Percentiles rank a stretch among this genome's conserved stretches.
phyloP scores from a whole-genome alignment of 108 stramenopile genomes.

The Asterionellopsis glacialis region DNA sequence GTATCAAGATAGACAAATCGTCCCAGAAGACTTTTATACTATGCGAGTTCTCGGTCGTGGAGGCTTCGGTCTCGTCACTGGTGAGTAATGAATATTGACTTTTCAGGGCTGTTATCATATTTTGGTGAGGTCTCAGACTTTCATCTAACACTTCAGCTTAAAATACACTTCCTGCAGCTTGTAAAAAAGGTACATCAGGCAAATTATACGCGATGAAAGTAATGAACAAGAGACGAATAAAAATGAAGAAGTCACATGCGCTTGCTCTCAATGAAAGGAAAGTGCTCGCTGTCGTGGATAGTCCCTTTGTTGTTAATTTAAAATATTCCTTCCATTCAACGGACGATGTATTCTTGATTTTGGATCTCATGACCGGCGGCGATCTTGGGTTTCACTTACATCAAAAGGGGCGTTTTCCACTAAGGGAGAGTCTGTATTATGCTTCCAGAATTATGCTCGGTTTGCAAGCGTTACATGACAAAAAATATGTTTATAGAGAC shows the following conservation, averaged over 20 bases:
- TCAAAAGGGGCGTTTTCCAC: conserved; percentile 70
- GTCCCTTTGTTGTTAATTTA: conserved; percentile 93
- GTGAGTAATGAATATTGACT: conserved; percentile 32
- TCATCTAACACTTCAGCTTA: background rate
- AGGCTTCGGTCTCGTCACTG: conserved; percentile 92
- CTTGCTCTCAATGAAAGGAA: conserved; percentile 88
- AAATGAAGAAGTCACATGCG: conserved; percentile 86
- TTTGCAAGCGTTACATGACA: conserved; percentile 85
- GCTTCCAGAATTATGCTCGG: conserved; percentile 90
- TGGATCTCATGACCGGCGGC: conserved; percentile 97
- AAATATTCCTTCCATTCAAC: conserved; percentile 93
- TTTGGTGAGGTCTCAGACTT: too few species aligned
- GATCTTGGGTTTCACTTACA: conserved; percentile 83
- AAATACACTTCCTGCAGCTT: conserved; percentile 39
- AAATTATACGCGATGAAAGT: conserved; percentile 98
- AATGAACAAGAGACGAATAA: conserved; percentile 95
- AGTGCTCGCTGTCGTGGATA: conserved; percentile 76
- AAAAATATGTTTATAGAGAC: conserved; percentile 87
- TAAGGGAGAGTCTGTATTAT: conserved; percentile 79
- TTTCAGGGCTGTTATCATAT: background rate
- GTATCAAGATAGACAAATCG: conserved; percentile 67
- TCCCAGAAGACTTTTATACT: conserved; percentile 89
- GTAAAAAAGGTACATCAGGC: conserved; percentile 92
- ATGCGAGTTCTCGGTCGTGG: conserved; percentile 92
- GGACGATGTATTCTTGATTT: conserved; percentile 86